Base-by-base conservation (phyloP, 768 basidiomycete genomes). In the Kwoniella sp. region DNA sequence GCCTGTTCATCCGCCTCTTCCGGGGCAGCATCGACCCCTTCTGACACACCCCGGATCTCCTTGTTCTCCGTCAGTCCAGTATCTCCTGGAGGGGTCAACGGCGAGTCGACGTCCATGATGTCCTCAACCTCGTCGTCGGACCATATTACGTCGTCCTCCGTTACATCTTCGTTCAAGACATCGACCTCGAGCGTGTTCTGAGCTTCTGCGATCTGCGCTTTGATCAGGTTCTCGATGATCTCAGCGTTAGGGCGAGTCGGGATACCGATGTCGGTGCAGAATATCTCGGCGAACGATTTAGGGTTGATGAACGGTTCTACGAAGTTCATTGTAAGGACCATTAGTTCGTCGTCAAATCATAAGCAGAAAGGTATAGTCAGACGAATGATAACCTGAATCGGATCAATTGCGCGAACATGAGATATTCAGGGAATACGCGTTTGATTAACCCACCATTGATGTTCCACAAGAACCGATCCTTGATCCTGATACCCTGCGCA, bases 401-500 rank as follows among this genome's bases (percentile, higher is more conserved):
- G 34, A 37, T 13, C 34, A 37, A 5, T 7, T 5, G 5, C 34
- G 34, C 34, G 34, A 37, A 13, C 41, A 17, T 45, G 9, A 17
- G 8, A 17, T 8, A 20, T 45, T 45, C 41, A 45, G 41, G 41
- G 41, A 11, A 9, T 17, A 11, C 3, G 41, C 3, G 5, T 3
- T 45, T 45, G 41, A 17, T 2, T 17, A n/a, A 63, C 81, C 55
- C 60, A 83, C 83, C 95, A 77, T 92, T 87, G 52, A 93, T 81
- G 74, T 98, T 96, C 96, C 96, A 99, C 12, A 92, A 86, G 79
- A 99, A 98, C 74, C 89, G 90, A 76, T 99, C 96, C 47, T 94
- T 89, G 78, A 99, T 87, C 73, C 94, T 85, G 75, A 91, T 91
- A 0, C 90, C 90, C 12, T 92, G 91, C 12, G 90, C 92, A 77